These are phyloP conservation scores for Leccinum solheimii DNA, from an alignment of 1,284 basidiomycete genomes.

Conservation along the genomic window DNA sequence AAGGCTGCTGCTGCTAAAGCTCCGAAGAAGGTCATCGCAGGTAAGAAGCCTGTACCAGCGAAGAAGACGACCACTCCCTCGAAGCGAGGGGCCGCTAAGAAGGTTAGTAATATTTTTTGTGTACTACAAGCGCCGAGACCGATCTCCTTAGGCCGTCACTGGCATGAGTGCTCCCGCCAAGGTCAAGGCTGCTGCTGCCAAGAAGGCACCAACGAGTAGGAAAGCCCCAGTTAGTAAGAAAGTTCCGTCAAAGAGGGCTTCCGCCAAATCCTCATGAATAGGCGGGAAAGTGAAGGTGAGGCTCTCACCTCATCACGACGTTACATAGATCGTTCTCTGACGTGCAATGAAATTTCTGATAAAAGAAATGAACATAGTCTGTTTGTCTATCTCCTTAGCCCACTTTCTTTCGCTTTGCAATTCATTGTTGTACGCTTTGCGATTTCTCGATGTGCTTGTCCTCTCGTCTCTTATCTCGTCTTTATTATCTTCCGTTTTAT, in stretches of 20 bases:
- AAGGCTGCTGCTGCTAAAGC: conserved; percentile 24
- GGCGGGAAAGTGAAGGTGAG: conserved; percentile 10
- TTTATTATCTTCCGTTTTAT: conserved; percentile 35
- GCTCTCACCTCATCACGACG: not conserved
- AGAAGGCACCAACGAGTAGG: conserved; percentile 36
- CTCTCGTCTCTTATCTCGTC: conserved; percentile 11
- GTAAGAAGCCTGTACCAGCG: conserved; percentile 44
- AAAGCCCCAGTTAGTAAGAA: conserved; percentile 38
- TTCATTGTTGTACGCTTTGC: conserved; percentile 31
- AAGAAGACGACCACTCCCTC: conserved; percentile 52
- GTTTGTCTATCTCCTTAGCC: conserved; percentile 7
- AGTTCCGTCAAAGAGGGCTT: conserved; percentile 26
- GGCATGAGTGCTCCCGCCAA: conserved; percentile 41
- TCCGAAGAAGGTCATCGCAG: conserved; percentile 35
- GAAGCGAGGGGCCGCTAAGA: conserved; percentile 55
- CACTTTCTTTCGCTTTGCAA: conserved; percentile 10
- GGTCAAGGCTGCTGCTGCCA: conserved; percentile 38
- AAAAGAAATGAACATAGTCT: not conserved
- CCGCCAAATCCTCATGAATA: conserved; percentile 23
- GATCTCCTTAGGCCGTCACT: conserved; percentile 44
- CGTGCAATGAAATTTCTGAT: not conserved
- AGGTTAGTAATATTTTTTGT: conserved; percentile 37
- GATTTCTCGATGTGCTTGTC: conserved; percentile 35
- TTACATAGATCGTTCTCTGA: conserved; percentile 3
- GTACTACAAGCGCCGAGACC: not conserved